A percentile compares a stretch with the other conserved stretches of the same genome.
Conservation (phyloP, 2,329 filamentous ascomycete genomes). For the Penicillium concentricum region DNA sequence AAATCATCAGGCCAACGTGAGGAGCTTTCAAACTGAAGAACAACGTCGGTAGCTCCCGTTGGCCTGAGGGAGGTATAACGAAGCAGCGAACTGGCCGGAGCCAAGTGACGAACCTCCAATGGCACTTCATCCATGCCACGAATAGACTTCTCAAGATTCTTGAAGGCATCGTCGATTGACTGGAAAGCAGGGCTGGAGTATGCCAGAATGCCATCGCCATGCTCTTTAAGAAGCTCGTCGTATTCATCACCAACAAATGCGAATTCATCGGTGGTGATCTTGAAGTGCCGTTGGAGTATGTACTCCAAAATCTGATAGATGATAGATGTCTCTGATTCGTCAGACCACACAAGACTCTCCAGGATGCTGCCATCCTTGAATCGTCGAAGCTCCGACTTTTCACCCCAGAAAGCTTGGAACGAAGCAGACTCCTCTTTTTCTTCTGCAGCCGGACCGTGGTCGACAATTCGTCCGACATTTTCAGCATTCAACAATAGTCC, state of each 20-base stretch:
- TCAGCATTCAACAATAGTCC: constrained; percentile 71
- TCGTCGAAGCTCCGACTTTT: constrained; percentile 85
- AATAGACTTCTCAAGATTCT: constrained; percentile 71
- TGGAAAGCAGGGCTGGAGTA: constrained; percentile 60
- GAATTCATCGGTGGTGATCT: constrained; percentile 56
- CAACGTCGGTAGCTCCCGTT: constrained; percentile 65
- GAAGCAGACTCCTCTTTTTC: constrained; percentile 75
- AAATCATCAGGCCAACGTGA: constrained; percentile 92
- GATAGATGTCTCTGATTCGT: constrained; percentile 61
- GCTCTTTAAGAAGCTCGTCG: constrained; percentile 35
- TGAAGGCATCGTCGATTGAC: constrained; percentile 67
- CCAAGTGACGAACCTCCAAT: constrained; percentile 78
- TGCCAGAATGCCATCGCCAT: constrained; percentile 39
- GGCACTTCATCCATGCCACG: constrained; percentile 79
- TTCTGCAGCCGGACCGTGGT: constrained; percentile 84
- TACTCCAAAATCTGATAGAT: constrained; percentile 78
- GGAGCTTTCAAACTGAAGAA: constrained; percentile 90
- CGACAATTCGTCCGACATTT: constrained; percentile 73
- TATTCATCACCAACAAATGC: constrained; percentile 53
- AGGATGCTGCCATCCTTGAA: constrained; percentile 95
- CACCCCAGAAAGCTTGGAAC: constrained; percentile 92
- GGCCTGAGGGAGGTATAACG: constrained; percentile 62
- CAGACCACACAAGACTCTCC: constrained; percentile 85
- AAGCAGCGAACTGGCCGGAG: constrained; percentile 68
- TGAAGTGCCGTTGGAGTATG: constrained; percentile 68